These are phyloP conservation scores for Colletotrichum costaricense DNA, from an alignment of 2,329 filamentous ascomycete species.

Conservation along the genomic window DNA sequence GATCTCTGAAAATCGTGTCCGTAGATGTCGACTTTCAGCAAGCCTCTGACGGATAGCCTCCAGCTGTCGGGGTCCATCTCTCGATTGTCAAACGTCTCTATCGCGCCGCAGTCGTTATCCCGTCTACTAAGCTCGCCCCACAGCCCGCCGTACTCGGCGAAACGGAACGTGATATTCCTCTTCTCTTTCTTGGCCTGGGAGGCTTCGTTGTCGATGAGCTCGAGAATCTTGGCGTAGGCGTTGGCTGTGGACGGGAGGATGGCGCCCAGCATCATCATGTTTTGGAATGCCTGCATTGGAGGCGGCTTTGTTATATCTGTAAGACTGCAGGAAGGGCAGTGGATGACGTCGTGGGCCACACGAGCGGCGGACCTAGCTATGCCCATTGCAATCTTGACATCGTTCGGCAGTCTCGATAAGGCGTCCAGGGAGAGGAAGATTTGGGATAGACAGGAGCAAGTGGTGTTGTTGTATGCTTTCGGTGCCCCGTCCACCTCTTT, in stretches of 20 bases:
- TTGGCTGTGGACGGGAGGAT: constrained; percentile 68
- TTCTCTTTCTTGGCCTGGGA: constrained; percentile 54
- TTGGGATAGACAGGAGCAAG: constrained; percentile 60
- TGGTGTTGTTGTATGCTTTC: constrained; percentile 35
- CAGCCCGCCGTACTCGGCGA: constrained; percentile 60
- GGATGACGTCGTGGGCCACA: constrained; percentile 62
- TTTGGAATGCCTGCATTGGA: constrained; percentile 65
- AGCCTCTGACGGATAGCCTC: constrained; percentile 63
- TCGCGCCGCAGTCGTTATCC: constrained; percentile 41
- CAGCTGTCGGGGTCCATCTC: constrained; percentile 65
- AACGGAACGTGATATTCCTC: constrained; percentile 56
- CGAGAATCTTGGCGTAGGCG: constrained; percentile 66
- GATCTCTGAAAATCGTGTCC: constrained; percentile 51
- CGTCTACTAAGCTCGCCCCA: constrained; percentile 51
- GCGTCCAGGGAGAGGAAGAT: constrained; percentile 64
- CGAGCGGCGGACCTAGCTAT: constrained; percentile 60
- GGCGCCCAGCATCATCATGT: constrained; percentile 68
- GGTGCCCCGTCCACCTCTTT: not conserved
- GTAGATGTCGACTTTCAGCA: constrained; percentile 69
- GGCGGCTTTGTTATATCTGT: constrained; percentile 48
- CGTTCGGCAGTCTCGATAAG: constrained; percentile 57
- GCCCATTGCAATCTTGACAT: constrained; percentile 58
- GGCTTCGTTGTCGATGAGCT: constrained; percentile 65
- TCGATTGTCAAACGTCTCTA: constrained; percentile 51
- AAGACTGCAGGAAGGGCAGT: constrained; percentile 61